Base-by-base conservation (phyloP, 108 stramenopile genomes). In the Nitzschia sp. region DNA sequence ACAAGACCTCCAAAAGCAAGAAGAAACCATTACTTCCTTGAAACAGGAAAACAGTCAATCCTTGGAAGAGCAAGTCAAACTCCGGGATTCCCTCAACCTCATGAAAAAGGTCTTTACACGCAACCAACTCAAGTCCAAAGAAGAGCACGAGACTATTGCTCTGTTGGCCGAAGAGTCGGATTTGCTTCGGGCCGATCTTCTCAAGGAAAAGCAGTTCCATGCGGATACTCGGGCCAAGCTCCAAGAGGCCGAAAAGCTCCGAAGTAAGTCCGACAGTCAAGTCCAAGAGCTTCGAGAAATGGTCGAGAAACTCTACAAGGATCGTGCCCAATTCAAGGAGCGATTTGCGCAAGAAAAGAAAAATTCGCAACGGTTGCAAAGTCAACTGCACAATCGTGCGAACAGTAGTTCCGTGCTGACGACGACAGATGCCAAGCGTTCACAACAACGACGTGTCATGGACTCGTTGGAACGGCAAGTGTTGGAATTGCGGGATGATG, bases 61-160 rank as follows among this genome's bases (percentile, higher is more conserved):
- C n/a, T 41, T 72, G 51, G 71, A 72, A 57, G 62, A 63, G 21
- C 63, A 72, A 64, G 43, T 42, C n/a, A 72, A 62, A 39, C 40
- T 62, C 43, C 53, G 63, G 29, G 71, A 72, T 37, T 55, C 62
- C 12, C 39, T 72, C 41, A 63, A 72, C 29, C 25, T 72, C 11
- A 63, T 72, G 53, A 72, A 72, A 17, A 72, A 72, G 63, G 61
- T 62, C n/a, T 72, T 63, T 25, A 64, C 61, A 15, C 51, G 71
- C 20, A 29, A 25, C 44, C 63, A 72, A 40, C 55, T 72, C 43
- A 72, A 72, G 34, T 29, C 52, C 7, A 72, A 72, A 29, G 71
- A 72, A 50, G 39, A 72, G 7, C 61, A 64, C 55, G 71, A 72
- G 34, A 62, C 61, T 0, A 56, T 64, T 42, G 53, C 43, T 19